phyloP scores from a whole-genome alignment of 2,329 filamentous ascomycete genomes.

The Thielaviopsis ethacetica region DNA sequence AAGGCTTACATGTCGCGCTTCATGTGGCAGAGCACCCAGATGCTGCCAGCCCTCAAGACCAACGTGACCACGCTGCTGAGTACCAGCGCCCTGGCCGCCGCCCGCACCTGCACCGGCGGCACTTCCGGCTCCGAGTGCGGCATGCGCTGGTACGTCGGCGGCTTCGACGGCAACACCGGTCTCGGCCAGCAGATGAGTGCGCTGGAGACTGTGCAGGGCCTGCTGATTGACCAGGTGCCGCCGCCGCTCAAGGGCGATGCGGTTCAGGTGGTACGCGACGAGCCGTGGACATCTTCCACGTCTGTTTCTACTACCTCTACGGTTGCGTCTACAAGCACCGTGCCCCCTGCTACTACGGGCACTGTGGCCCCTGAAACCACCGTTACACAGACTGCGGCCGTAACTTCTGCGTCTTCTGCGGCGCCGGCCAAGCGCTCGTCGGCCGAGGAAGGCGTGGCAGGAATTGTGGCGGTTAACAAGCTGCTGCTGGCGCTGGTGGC shows the following conservation, averaged over 20 bases:
- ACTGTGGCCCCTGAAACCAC: not conserved
- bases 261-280: constrained; percentile 27
- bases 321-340: not conserved
- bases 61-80: constrained; percentile 32
- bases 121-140: constrained; percentile 36
- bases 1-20: constrained; percentile 52
- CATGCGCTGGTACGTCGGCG: constrained; percentile 44
- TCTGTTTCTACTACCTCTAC: not conserved
- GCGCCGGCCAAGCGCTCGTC: not conserved
- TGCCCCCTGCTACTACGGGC: not conserved
- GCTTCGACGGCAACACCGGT: constrained; percentile 36
- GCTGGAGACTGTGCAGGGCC: constrained; percentile 44
- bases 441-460: not conserved
- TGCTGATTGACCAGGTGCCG: constrained; percentile 28
- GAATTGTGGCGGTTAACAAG: not conserved
- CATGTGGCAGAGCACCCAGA: constrained; percentile 40
- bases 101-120: constrained; percentile 39
- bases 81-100: constrained; percentile 38
- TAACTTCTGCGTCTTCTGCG: not conserved
- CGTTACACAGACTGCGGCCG: not conserved
- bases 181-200: constrained; percentile 50
- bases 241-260: constrained; percentile 31
- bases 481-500: not conserved
- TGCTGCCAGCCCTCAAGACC: constrained; percentile 36
- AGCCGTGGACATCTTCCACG: not conserved